Conservation (phyloP, 345 rosid species). For the Hirschfeldia incana region DNA sequence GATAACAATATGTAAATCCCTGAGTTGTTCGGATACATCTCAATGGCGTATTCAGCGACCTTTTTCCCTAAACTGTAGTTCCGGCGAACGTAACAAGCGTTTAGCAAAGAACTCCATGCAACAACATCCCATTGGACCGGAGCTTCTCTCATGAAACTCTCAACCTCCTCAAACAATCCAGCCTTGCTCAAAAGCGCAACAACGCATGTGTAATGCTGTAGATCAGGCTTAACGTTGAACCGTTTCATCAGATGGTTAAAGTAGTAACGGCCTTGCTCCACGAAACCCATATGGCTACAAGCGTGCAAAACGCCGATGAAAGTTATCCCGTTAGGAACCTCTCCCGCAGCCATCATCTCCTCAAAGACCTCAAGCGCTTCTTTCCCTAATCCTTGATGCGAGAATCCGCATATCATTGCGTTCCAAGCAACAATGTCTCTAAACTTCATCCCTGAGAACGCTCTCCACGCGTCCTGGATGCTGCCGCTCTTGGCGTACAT, state of each 20-base stretch:
- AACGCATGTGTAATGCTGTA: conserved; percentile 84
- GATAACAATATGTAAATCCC: conserved; percentile 53
- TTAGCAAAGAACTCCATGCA: conserved; percentile 77
- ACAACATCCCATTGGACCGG: conserved; percentile 73
- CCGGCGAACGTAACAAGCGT: conserved; percentile 64
- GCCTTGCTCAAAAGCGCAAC: conserved; percentile 75
- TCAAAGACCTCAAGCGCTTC: conserved; percentile 60
- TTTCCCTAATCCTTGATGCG: conserved; percentile 77
- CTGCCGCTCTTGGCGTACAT: conserved; percentile 75
- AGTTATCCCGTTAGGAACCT: conserved; percentile 65
- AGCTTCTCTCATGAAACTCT: conserved; percentile 59
- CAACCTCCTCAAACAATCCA: conserved; percentile 63
- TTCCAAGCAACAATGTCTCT: conserved; percentile 70
- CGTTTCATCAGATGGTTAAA: conserved; percentile 59
- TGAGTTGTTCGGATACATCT: conserved; percentile 54
- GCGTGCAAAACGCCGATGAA: conserved; percentile 80
- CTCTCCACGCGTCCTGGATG: conserved; percentile 52
- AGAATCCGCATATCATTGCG: conserved; percentile 70
- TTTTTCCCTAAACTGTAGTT: conserved; percentile 58
- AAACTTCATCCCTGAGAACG: conserved; percentile 46
- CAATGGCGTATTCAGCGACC: conserved; percentile 50
- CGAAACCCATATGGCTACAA: conserved; percentile 67
- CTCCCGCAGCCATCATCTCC: conserved; percentile 54
- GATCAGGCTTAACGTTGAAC: conserved; percentile 53
- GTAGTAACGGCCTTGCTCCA: conserved; percentile 59